These are phyloP conservation scores for Microsporum canis DNA, from an alignment of 2,329 filamentous ascomycete species.

Conservation along the genomic window DNA sequence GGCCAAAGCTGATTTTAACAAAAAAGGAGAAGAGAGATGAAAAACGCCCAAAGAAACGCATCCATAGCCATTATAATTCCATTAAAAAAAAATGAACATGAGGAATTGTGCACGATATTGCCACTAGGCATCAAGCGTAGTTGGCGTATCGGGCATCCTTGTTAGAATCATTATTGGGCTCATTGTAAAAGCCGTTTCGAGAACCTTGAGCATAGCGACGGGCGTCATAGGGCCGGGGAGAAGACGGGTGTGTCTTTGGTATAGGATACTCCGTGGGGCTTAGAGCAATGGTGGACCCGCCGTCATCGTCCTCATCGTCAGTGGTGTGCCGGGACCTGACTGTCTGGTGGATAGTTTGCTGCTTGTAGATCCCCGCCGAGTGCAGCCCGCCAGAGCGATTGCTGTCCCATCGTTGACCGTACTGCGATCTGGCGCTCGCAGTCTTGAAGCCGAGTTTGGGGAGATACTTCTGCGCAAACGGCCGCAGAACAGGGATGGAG, in stretches of 20 bases:
- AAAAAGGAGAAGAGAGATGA: background rate
- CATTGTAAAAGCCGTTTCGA: background rate
- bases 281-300: background rate
- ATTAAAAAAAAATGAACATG: background rate
- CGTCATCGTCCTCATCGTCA: background rate
- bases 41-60: background rate
- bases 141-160: background rate
- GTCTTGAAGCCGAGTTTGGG: conserved; percentile 5
- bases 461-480: conserved; percentile 13
- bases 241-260: background rate
- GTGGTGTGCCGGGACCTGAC: background rate
- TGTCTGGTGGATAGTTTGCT: conserved; percentile 10
- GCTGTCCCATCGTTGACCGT: conserved; percentile 1
- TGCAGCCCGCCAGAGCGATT: background rate
- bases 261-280: background rate
- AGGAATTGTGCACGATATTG: background rate
- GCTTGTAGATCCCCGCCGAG: conserved; percentile 7
- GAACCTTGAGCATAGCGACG: background rate
- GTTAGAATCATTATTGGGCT: background rate
- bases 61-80: background rate
- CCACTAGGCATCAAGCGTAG: background rate
- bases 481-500: conserved; percentile 15
- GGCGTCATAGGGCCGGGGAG: background rate
- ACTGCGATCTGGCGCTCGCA: background rate
- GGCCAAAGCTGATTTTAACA: background rate